Conservation (phyloP, 1,284 basidiomycete genomes). For the Cryptococcus deneoformans region DNA sequence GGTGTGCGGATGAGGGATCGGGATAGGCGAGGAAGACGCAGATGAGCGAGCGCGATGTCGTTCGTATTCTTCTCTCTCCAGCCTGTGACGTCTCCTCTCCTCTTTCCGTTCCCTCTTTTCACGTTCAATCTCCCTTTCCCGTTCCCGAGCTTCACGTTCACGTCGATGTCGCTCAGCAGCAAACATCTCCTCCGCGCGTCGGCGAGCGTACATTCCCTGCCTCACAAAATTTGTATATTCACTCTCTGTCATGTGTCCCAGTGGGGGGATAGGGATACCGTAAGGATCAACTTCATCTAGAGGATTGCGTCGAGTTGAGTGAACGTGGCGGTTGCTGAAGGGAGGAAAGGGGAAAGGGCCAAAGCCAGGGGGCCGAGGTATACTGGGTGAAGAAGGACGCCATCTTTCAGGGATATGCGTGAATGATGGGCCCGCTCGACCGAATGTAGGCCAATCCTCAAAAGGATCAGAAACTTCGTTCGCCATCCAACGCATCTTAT, state of each 20-base stretch:
- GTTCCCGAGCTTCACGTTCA: slow-evolving; percentile 14
- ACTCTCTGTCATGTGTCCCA: slow-evolving; percentile 27
- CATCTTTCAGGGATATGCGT: slow-evolving; percentile 16
- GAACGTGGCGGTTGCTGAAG: neutral
- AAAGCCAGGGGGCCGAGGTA: neutral
- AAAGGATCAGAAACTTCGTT: slow-evolving; percentile 10
- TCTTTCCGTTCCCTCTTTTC: slow-evolving; percentile 10
- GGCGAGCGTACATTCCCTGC: slow-evolving; percentile 21
- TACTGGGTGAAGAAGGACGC: slow-evolving; percentile 1
- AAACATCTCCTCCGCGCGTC: slow-evolving; percentile 18
- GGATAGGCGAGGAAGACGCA: slow-evolving; percentile 9
- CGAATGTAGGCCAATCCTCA: slow-evolving; percentile 8
- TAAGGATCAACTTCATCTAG: slow-evolving; percentile 10
- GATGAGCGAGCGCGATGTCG: neutral
- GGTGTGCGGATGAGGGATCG: neutral
- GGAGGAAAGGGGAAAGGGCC: neutral
- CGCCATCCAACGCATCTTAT: slow-evolving; percentile 24
- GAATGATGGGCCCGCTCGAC: neutral
- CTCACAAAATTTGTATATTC: slow-evolving; percentile 28
- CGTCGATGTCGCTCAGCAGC: slow-evolving; percentile 7
- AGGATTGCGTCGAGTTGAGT: neutral
- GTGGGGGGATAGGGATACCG: slow-evolving; percentile 16
- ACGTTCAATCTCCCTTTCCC: slow-evolving; percentile 9
- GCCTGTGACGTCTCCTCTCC: slow-evolving; percentile 8
- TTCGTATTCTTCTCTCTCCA: slow-evolving; percentile 13